Evolutionary conservation across 352 stramenopile species (phyloP), one percentile per base, ranked within the genome.

Genomic region (Globisporangium polare): DNA sequence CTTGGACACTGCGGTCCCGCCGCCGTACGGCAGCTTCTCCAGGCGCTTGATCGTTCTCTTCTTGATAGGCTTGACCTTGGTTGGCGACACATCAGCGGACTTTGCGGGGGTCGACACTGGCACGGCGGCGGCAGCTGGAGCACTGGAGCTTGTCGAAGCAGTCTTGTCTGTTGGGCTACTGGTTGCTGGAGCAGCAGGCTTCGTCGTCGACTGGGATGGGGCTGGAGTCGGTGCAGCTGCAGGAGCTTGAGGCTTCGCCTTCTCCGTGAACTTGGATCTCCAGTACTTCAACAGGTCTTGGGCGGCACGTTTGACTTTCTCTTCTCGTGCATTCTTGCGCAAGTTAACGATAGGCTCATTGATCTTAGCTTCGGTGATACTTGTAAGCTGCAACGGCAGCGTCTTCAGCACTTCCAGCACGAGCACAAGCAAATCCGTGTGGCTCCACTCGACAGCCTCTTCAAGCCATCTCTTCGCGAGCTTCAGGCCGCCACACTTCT

Each of bases 341-440:
- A 95, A 74, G 71, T 91, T 83, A 56, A 95, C 86, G 71, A 95
- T 92, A 45, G 86, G 86, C 66, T 95, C 83, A 76, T 95, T 95
- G 66, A 95, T 95, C 55, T 75, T 74, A 62, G 86, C 86, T 69
- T 93, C 83, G 49, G 86, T 95, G 72, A 95, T 95, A 73, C 83
- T 92, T 69, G 72, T 78, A 69, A 95, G 83, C 74, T 91, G 80
- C 57, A 95, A 73, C 49, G 86, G 83, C 65, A 95, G 67, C 29
- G 75, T 77, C 69, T 93, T 88, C 51, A 95, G 67, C 59, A 92
- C 84, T 67, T 89, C 78, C 66, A 95, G 77, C 49, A 95, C 69
- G 53, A 93, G 66, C 53, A 92, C 79, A 43, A 95, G 71, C 51
- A 95, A 72, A 50, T 92, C 83, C 29, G 74, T 88, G 67, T 95